Conservation (phyloP, 805 yeast genomes). For the Yarrowia divulgata region DNA sequence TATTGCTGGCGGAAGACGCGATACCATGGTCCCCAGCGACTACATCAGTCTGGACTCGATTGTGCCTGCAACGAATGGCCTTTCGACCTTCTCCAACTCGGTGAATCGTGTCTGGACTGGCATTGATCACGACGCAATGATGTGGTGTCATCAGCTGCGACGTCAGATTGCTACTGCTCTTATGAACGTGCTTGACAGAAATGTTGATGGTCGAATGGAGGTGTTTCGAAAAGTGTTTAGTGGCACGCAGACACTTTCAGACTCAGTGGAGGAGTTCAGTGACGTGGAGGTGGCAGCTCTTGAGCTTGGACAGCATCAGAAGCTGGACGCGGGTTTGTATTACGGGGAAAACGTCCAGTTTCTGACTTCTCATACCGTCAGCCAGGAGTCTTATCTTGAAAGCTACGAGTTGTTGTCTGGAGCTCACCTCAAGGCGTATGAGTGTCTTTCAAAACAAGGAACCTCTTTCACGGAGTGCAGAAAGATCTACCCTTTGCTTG, state of each 20-base stretch:
- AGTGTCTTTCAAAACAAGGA: neutral
- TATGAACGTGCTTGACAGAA: slow-evolving; percentile 63
- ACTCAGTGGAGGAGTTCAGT: slow-evolving; percentile 5
- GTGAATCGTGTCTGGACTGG: slow-evolving; percentile 94
- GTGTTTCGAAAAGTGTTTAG: slow-evolving; percentile 57
- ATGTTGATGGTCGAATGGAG: slow-evolving; percentile 64
- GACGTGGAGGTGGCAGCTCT: slow-evolving; percentile 31
- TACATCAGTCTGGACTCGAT: slow-evolving; percentile 77
- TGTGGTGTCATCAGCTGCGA: slow-evolving; percentile 93
- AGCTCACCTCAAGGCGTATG: neutral
- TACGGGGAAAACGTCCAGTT: slow-evolving; percentile 37
- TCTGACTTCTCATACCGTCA: slow-evolving; percentile 25
- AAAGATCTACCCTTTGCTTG: neutral
- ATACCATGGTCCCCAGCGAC: slow-evolving; percentile 87
- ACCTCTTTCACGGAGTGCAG: neutral
- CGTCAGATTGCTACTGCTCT: slow-evolving; percentile 65
- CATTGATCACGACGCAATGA: slow-evolving; percentile 91
- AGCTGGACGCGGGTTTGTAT: slow-evolving; percentile 26
- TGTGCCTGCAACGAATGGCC: slow-evolving; percentile 77
- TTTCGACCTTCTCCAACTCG: slow-evolving; percentile 82
- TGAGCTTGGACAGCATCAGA: slow-evolving; percentile 27
- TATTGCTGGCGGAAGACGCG: slow-evolving; percentile 86
- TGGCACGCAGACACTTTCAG: slow-evolving; percentile 45
- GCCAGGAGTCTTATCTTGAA: neutral
- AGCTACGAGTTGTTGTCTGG: neutral